Evolutionary conservation across 345 rosid species (phyloP).

Genomic region (Carallia brachiata): DNA sequence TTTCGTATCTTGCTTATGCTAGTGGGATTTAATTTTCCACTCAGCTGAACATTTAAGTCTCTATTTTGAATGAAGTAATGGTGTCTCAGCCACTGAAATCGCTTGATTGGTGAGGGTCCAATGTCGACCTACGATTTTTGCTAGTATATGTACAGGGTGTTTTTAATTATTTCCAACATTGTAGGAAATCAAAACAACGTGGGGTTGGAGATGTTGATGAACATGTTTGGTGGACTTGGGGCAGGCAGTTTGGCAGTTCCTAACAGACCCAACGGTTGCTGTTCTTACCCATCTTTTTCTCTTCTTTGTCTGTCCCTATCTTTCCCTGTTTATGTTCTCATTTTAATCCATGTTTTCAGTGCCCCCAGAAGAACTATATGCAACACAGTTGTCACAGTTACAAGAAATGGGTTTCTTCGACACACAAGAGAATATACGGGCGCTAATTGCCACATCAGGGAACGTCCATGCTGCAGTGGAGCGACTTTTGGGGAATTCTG

Average conservation of each 20-base stretch:
- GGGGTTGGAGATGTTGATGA: conserved; percentile 54
- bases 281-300: background rate
- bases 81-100: too few species aligned
- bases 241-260: conserved; percentile 51
- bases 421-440: conserved; percentile 59
- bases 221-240: conserved; percentile 65
- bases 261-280: conserved; percentile 47
- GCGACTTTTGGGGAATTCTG: conserved; percentile 55
- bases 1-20: too few species aligned
- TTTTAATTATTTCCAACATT: background rate
- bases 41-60: too few species aligned
- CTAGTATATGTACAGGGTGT: background rate
- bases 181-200: conserved; percentile 48
- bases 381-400: conserved; percentile 63
- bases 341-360: conserved; percentile 28
- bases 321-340: background rate
- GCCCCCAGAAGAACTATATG: conserved; percentile 62
- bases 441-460: conserved; percentile 65
- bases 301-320: background rate
- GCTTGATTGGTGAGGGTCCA: too few species aligned
- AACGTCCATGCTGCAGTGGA: conserved; percentile 75
- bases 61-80: too few species aligned
- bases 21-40: too few species aligned
- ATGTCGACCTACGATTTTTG: background rate
- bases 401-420: conserved; percentile 81